phyloP scores from a whole-genome alignment of 2,329 filamentous ascomycete species.

The Corinectria fuckeliana region DNA sequence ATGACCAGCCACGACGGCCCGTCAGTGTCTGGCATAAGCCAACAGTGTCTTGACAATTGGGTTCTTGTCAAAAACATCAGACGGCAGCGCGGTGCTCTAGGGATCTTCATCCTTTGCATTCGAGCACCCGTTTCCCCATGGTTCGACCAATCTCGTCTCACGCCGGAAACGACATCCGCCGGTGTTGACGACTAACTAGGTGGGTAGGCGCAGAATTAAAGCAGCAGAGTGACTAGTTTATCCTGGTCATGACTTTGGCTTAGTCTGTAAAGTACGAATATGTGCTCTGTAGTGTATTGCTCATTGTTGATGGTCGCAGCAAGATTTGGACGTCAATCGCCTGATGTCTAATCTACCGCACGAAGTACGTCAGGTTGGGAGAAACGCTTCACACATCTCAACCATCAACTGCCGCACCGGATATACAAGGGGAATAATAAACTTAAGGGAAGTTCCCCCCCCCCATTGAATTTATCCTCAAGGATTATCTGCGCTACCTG shows the following conservation, averaged over 20 bases:
- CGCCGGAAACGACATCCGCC: background rate
- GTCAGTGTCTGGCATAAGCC: background rate
- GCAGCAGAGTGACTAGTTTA: background rate
- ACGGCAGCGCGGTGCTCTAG: background rate
- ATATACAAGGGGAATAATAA: no score
- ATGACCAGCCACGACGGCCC: background rate
- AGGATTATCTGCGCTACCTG: background rate
- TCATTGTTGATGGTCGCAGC: background rate
- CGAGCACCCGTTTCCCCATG: background rate
- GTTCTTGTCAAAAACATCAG: background rate
- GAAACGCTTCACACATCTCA: background rate
- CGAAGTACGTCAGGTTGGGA: background rate
- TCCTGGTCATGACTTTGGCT: no score
- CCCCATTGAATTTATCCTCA: background rate
- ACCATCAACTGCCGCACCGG: no score
- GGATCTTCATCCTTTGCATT: background rate
- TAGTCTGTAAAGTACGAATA: no score
- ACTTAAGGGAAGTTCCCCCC: no score
- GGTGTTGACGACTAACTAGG: background rate
- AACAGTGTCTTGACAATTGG: background rate
- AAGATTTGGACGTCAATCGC: background rate
- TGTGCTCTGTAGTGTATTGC: background rate
- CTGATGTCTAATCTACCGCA: background rate
- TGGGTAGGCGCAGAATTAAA: no score
- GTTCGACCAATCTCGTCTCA: background rate